Evolutionary conservation across 257 asterid genomes (phyloP), one percentile per base, ranked within the genome.

Genomic region (Gentiana straminea): DNA sequence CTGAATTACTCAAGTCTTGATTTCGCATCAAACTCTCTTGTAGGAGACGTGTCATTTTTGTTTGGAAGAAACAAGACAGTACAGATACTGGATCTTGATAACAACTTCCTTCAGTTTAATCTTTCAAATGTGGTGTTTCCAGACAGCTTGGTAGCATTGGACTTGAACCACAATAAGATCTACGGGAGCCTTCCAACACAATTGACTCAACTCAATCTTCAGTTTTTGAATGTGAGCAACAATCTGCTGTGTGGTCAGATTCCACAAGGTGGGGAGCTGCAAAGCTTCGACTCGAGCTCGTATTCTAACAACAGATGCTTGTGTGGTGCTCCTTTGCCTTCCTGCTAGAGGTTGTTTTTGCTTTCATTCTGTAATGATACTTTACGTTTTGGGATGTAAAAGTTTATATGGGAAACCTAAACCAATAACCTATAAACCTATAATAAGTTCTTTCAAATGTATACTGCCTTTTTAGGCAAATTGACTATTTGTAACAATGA

Each of bases 201-300:
- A 7, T 39, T 84, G 73, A 57, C 55, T 32, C 32, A 52, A 2
- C 3, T 68, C 67, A 10, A 60, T 11, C 32, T 73, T 52, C 66
- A 56, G 58, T 33, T 3, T 43, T 41, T 81, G 50, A 79, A 81
- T 49, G 91, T 81, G 59, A 81, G 91, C 34, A 81, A 84, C 33
- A 84, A 81, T 63, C 60, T 73, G 65, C 75, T 84, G 0, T 84
- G 94, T 46, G 87, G 87, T 35, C 10, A 65, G 66, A 84, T 81
- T 57, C 91, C 87, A 2, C 35, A 7, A 6, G 84, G 90, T 0
- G 82, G 79, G 8, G 8, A 12, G 33, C 36, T 81, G 54, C 86
- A 76, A 68, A 57, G 54, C 9, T 54, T 64, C 38, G 83, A 66
- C 10, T 3, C 33, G 2, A 57, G 72, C 1, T 61, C 73, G 6